Base-by-base conservation (phyloP, 495 filamentous ascomycete species). In the Aspergillus biplanus region DNA sequence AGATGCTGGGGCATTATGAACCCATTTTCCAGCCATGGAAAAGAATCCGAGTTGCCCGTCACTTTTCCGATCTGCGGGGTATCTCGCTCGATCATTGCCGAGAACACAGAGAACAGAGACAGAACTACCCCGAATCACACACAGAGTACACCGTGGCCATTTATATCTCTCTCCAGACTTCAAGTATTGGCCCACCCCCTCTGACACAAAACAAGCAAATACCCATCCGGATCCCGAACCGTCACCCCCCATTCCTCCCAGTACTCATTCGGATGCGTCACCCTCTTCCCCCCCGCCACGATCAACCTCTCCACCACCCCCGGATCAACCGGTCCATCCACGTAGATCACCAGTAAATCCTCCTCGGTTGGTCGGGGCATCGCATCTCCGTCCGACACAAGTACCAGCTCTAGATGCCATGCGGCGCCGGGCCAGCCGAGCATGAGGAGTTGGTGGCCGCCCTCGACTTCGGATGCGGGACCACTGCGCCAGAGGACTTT, bases 231-330 rank as follows among this genome's bases (percentile, higher is more conserved):
- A 27, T 50, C 47, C 6, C 16, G 47, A 31, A 50, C 21, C 47
- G 47, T 50, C 16, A 50, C 47, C 47, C 47, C 47, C 47, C 47
- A 50, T 31, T 50, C 27, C 47, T 50, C 47, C 47, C 47, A 50
- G 47, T 50, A 50, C 21, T 50, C 47, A 27, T 50, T 50, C 16
- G 16, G 11, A 50, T 50, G 47, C n/a, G 6, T 50, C 47, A 50
- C 47, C 5, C 47, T 50, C 47, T 1, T 11, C 16, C 47, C 47
- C 5, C 47, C 47, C 5, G 16, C n/a, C 16, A 0, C 47, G 6
- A 50, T 18, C 47, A 50, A 18, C 47, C 47, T n/a, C 2, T 27
- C 16, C n/a, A 50, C 47, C n/a, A 50, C 16, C n/a, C 4, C 47
- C 16, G 47, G 47, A 11, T 50, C 47, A 18, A 50, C 27, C 16